Base-by-base conservation (phyloP, 148 eudicot genomes). In the Heliamphora exappendiculata region DNA sequence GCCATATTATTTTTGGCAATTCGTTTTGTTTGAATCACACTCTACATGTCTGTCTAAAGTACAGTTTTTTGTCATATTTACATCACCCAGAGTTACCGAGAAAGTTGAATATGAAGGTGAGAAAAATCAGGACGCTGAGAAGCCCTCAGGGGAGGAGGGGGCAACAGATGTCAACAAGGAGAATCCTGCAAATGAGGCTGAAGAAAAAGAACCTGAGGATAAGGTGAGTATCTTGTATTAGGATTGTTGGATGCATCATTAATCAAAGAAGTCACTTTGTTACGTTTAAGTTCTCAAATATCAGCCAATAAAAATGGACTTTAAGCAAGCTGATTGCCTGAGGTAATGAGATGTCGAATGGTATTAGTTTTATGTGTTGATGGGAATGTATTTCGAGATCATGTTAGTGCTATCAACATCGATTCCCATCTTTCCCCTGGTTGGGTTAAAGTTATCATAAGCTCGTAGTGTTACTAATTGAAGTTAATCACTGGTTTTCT, bases 131-230 rank as follows among this genome's bases (percentile, higher is more conserved):
- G 83, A 31, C 80, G 81, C 80, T 59, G 96, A 89, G 82, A 85
- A 88, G 83, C 85, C 81, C 53, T 68, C 89, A 22, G 87, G 82
- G 67, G 87, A 84, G 78, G 88, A 88, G 63, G 88, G 81, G 67
- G 81, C 86, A 60, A 78, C 74, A 22, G 94, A 89, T 67, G 88
- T 55, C 39, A 84, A 85, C 85, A 87, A 92, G 84, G 97, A 92
- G 75, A 84, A 53, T 49, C 76, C 84, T 62, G 84, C 84, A 31
- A 82, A 74, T 70, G 97, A 90, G 64, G 51, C 87, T 77, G 93
- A 87, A 86, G 97, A 88, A 77, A 89, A 92, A 85, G 93, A 94
- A 81, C 90, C 89, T 9, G 98, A 94, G 80, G 87, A 84, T 24
- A 91, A 93, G 91, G 97, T 93, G 65, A 74, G 8, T 65, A 3